A percentile compares a stretch with the other conserved stretches of the same genome.
Conservation (phyloP, 805 yeast species). For the Brettanomyces sp. region DNA sequence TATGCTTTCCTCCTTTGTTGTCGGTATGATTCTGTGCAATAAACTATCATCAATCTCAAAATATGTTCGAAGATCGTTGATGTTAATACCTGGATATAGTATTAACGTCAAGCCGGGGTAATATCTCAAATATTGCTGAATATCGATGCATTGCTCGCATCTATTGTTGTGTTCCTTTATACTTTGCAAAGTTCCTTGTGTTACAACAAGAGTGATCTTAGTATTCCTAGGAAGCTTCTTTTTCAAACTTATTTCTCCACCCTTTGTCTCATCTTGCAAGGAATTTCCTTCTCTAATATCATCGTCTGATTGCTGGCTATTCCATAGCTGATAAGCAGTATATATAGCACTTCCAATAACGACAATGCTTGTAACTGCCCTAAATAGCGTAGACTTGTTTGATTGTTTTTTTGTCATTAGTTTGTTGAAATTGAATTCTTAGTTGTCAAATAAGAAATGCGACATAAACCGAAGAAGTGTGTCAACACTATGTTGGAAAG, state of each 20-base stretch:
- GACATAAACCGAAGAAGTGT: too few relatives aligned
- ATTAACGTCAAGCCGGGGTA: constrained; percentile 18
- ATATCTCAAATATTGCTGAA: constrained; percentile 4
- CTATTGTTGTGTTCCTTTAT: constrained; percentile 5
- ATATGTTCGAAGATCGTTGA: constrained; percentile 7
- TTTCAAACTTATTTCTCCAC: background rate
- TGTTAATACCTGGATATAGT: constrained; percentile 18
- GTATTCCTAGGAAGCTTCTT: constrained; percentile 4
- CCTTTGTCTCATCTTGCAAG: background rate
- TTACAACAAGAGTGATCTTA: constrained; percentile 13
- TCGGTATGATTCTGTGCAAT: constrained; percentile 30
- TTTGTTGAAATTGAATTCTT: background rate
- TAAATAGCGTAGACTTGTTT: background rate
- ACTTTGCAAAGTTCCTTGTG: constrained; percentile 4
- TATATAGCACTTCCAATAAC: background rate
- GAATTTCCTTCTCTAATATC: background rate
- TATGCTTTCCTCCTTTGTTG: constrained; percentile 39
- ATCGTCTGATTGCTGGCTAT: background rate
- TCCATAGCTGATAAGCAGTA: constrained; percentile 1
- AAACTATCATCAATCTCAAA: constrained; percentile 14
- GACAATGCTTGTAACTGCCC: background rate
- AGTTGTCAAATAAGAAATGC: too few relatives aligned
- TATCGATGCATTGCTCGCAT: constrained; percentile 5
- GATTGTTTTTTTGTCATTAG: background rate
- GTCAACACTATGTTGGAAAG: too few relatives aligned